Conservation (phyloP, 441 rosid species). For the Syzygium syzygioides region DNA sequence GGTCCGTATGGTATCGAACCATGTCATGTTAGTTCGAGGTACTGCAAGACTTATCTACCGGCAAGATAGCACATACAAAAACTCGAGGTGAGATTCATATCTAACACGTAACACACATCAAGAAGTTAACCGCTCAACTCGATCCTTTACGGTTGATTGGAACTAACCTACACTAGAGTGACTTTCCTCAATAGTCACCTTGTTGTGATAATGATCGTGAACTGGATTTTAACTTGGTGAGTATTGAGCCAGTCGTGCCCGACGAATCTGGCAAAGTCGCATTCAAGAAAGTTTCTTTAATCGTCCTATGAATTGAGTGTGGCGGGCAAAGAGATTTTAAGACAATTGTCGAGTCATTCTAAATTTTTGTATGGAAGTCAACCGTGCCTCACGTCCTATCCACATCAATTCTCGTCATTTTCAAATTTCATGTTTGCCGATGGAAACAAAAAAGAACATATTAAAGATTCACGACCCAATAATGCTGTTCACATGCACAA, state of each 20-base stretch:
- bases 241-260: background rate
- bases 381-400: background rate
- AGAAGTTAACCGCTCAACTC: background rate
- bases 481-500: background rate
- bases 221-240: background rate
- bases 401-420: background rate
- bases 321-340: background rate
- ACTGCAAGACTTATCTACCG: background rate
- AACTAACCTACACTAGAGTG: background rate
- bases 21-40: background rate
- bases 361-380: background rate
- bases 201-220: background rate
- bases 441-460: background rate
- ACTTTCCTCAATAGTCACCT: background rate
- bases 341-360: background rate
- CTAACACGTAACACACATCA: accelerated
- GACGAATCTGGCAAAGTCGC: background rate
- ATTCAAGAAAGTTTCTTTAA: background rate
- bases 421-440: background rate
- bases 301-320: background rate
- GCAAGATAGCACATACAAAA: accelerated
- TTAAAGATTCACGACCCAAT: background rate
- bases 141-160: background rate
- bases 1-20: accelerated
- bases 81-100: background rate